Evolutionary conservation across 495 filamentous ascomycete genomes (phyloP).

Genomic region (Hyaloscypha bicolor): DNA sequence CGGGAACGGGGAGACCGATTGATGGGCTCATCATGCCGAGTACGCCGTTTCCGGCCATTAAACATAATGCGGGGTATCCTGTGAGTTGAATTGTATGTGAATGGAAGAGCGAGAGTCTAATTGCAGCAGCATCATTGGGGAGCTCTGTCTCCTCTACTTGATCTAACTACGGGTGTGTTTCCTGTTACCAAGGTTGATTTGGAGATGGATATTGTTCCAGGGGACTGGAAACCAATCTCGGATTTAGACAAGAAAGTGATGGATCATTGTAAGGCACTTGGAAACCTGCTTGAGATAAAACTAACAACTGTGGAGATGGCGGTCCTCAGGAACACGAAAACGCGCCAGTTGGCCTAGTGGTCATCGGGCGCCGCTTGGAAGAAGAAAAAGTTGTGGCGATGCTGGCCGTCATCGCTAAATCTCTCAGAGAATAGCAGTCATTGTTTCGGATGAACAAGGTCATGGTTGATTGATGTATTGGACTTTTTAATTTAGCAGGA

Average conservation of each 20-base stretch:
- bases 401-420: not conserved
- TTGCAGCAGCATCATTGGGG: conserved; percentile 8
- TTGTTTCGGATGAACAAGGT: too few relatives aligned
- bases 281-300: not conserved
- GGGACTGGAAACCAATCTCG: not conserved
- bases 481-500: too few relatives aligned
- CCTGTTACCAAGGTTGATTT: conserved; percentile 3
- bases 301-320: conserved; percentile 2
- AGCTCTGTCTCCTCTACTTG: not conserved
- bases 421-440: not conserved
- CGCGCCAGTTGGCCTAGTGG: not conserved
- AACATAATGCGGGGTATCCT: conserved; percentile 4
- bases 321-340: conserved; percentile 1
- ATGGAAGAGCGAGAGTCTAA: not conserved
- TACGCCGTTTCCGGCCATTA: conserved; percentile 9
- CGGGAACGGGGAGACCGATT: conserved; percentile 4
- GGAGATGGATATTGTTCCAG: not conserved
- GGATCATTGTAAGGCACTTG: not conserved
- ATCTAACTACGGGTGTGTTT: conserved; percentile 4
- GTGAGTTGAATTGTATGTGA: not conserved
- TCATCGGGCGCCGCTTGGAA: conserved; percentile 10
- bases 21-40: conserved; percentile 12
- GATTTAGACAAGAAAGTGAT: conserved; percentile 3
- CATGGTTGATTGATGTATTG: too few relatives aligned
- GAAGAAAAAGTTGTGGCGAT: conserved; percentile 9